A percentile compares a stretch with the other conserved stretches of the same genome.
Evolutionary conservation across 2,329 filamentous ascomycete genomes (phyloP).

Genomic region (Xylaria sp.): DNA sequence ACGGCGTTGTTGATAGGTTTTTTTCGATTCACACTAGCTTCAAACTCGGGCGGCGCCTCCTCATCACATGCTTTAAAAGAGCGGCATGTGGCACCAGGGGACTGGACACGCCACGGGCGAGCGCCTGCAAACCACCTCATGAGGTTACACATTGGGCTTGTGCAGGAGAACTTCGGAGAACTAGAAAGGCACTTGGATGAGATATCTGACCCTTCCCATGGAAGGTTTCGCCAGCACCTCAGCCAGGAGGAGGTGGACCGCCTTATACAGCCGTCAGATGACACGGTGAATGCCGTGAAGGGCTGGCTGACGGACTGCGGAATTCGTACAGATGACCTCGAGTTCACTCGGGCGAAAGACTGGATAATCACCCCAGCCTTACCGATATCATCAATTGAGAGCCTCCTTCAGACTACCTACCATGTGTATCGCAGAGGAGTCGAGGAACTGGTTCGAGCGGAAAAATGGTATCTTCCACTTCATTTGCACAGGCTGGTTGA

Average conservation of each 20-base stretch:
- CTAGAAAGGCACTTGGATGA: conserved; percentile 2
- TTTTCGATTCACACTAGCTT: background rate
- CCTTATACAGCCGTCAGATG: background rate
- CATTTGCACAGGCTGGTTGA: background rate
- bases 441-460: background rate
- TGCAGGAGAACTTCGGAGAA: background rate
- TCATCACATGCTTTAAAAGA: conserved; percentile 4
- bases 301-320: background rate
- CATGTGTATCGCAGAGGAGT: background rate
- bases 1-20: background rate
- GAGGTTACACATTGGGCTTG: conserved; percentile 1
- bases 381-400: background rate
- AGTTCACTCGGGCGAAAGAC: background rate
- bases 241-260: background rate
- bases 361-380: background rate
- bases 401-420: background rate
- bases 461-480: background rate
- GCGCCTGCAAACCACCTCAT: conserved; percentile 1
- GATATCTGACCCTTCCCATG: background rate
- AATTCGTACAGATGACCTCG: background rate
- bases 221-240: background rate
- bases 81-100: background rate
- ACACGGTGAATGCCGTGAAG: background rate
- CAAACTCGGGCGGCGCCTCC: background rate
- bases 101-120: background rate